Conservation (phyloP, 306 rosid genomes). For the Cucumis cinereus region DNA sequence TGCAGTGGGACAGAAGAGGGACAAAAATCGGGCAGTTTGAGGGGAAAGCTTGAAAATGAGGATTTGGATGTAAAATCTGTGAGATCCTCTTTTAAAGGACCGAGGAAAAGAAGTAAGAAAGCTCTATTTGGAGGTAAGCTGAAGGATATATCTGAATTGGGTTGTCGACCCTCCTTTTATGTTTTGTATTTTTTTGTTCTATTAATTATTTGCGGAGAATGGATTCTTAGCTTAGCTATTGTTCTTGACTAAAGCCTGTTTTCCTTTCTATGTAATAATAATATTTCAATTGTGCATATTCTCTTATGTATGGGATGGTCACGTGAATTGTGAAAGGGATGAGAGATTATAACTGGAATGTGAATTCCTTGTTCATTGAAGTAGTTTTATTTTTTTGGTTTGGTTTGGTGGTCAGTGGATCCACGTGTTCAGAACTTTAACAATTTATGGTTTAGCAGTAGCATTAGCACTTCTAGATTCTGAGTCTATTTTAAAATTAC, state of each 20-base stretch:
- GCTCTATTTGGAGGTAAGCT: constrained; percentile 43
- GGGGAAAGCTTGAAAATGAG: constrained; percentile 35
- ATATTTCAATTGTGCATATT: neutral
- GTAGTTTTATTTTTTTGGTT: neutral
- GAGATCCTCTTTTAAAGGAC: constrained; percentile 41
- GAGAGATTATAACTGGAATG: neutral
- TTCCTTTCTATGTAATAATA: neutral
- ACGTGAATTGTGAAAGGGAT: neutral
- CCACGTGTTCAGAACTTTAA: neutral
- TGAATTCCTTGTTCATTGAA: neutral
- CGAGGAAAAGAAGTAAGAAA: constrained; percentile 47
- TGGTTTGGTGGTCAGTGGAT: neutral
- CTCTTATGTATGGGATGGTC: neutral
- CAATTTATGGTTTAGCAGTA: neutral
- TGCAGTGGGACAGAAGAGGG: constrained; percentile 73
- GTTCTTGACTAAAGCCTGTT: neutral
- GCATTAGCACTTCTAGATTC: neutral
- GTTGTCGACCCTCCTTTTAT: neutral
- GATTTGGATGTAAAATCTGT: constrained; percentile 29
- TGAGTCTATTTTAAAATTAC: neutral
- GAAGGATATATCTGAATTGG: neutral
- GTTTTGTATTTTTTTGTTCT: constrained; percentile 10
- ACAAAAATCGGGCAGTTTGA: constrained; percentile 30
- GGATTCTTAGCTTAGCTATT: neutral
- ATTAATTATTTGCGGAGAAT: neutral